Evolutionary conservation across 208 protist genomes (phyloP), one percentile per base, ranked within the genome.

Genomic region (Dictyostelium gargantuum): DNA sequence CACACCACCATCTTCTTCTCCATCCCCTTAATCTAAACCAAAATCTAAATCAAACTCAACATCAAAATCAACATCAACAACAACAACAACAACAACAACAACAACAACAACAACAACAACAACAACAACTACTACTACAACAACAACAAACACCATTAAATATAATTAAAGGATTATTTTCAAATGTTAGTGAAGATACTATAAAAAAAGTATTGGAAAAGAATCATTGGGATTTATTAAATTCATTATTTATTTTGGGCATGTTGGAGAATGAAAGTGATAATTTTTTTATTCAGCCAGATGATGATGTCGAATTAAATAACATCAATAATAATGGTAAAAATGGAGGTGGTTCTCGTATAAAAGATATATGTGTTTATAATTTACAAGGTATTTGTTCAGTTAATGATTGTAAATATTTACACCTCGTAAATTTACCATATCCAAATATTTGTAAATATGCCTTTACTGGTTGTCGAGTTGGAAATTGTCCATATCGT

Each of bases 401-500:
- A 42, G 68, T 21, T 74, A 44, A 46, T 3, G 10, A 46, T 4
- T 74, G 68, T 44, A 44, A 74, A 74, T 74, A 29, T 74, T 38
- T 46, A 74, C 68, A 74, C 46, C 6, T 42, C 40, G 21, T 23
- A 23, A 70, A 35, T 38, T 46, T 74, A 46, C 68, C 68, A 46
- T 21, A 46, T 44, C 17, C n/a, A 73, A 13, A 61, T 11, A 9
- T 54, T 54, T 84, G 79, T 73, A 84, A 54, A 54, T 84, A 48
- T 42, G 9, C 68, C 9, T n/a, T 32, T 11, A 19, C 46, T 4
- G 26, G n/a, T 3, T 84, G 79, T 42, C 46, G 15, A 21, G 13
- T 84, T 35, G 29, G 17, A 19, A 72, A 72, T 54, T 84, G 79
- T 73, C 58, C 79, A 38, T 84, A 52, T 52, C 29, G 40, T 38